Base-by-base conservation (phyloP, 164 flowering plant species). In the Nymphaea thermarum region DNA sequence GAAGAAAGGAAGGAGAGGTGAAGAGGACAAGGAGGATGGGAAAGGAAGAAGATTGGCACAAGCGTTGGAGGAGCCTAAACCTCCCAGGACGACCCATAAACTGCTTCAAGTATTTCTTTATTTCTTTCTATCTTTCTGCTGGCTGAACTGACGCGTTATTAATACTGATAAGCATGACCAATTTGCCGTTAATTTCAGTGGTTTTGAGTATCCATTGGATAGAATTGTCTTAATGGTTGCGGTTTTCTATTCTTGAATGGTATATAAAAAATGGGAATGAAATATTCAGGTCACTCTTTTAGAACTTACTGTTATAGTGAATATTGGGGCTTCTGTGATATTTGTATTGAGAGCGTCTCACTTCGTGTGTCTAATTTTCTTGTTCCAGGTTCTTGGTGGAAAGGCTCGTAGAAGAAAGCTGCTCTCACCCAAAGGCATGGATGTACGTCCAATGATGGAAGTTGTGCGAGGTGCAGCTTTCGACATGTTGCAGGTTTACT, bases 391-490 rank as follows among this genome's bases (percentile, higher is more conserved):
- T 5, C 82, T 94, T 66, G 91, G 85, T 65, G 98, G 99, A 66
- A 90, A 70, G 66, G 98, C 91, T 67, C 83, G 83, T 61, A 82
- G 97, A 76, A 91, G 77, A 85, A 90, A 94, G 71, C 76, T 91
- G 77, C 86, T 90, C 57, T 94, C 98, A 60, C 96, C 96, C 10
- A 86, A 88, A 73, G 91, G 96, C 66, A 83, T 86, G 96, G 96
- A 91, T 78, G 99, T 94, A 44, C 86, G 99, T 5, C 99, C 99
- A 6, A 91, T 94, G 99, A 94, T 91, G 99, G 96, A 94, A 81
- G 98, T 94, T 66, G 99, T 94, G 12, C 91, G 87, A 81, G 94
- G 92, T 71, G 96, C 98, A 43, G 86, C 92, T 7, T 94, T 94
- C 78, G 86, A 82, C 67, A 91, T 90, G 43, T 77, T 94, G 78